Conservation (phyloP, 129 eudicot genomes). For the Chrysanthemum seticuspe region DNA sequence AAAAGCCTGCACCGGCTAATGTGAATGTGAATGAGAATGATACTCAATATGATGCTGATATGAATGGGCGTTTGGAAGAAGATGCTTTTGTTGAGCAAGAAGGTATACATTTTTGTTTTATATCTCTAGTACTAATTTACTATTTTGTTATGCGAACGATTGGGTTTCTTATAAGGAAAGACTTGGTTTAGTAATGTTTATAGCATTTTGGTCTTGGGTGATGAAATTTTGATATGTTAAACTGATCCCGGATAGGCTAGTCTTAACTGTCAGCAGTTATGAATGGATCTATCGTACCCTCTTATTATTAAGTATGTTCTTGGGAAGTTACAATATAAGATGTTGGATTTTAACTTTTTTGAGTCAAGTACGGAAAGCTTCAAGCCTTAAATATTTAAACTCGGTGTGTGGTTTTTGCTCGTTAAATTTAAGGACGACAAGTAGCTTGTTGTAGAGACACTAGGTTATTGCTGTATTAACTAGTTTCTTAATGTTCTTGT, state of each 20-base stretch:
- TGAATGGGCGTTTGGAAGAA: too few relatives aligned
- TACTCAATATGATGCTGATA: too few relatives aligned
- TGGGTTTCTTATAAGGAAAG: too few relatives aligned
- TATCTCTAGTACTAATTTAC: too few relatives aligned
- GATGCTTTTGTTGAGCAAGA: too few relatives aligned
- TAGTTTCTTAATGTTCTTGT: constrained; percentile 3
- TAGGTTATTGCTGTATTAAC: background rate
- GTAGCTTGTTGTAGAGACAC: background rate
- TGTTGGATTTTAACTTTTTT: background rate
- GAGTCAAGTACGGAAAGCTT: background rate
- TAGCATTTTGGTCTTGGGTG: constrained; percentile 1
- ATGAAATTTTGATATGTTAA: background rate
- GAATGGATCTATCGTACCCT: background rate
- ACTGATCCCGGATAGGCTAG: too few relatives aligned
- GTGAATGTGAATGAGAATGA: too few relatives aligned
- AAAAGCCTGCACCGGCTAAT: constrained; percentile 34
- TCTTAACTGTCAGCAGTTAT: background rate
- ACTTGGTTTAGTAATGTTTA: too few relatives aligned
- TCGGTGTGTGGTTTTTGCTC: background rate
- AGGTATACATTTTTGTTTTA: too few relatives aligned
- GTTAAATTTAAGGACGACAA: background rate
- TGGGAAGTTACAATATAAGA: background rate
- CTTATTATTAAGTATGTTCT: background rate
- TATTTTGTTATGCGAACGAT: too few relatives aligned
- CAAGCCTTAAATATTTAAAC: background rate